These are phyloP conservation scores for Nicotiana rustica DNA, from an alignment of 305 asterid genomes.

Conservation along the genomic window DNA sequence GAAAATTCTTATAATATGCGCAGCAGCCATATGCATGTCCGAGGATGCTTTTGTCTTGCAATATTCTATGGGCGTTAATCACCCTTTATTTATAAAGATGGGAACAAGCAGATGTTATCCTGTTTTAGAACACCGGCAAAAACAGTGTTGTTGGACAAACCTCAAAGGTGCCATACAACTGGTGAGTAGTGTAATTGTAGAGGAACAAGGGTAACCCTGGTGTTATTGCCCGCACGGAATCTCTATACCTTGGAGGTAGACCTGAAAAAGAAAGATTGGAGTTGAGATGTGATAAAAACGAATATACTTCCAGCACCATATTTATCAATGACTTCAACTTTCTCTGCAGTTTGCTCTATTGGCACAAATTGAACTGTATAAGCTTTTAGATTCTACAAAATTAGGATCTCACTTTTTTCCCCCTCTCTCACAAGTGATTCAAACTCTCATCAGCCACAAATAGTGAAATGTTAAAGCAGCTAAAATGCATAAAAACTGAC, in stretches of 20 bases:
- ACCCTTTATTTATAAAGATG: background rate
- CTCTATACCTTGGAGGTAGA: conserved; percentile 92
- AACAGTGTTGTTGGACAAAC: conserved; percentile 41
- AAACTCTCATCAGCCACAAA: background rate
- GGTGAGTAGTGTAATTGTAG: conserved; percentile 95
- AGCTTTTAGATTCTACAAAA: background rate
- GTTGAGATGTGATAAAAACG: conserved; percentile 7
- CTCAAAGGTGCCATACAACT: conserved; percentile 96
- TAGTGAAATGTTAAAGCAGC: background rate
- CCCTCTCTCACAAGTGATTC: background rate
- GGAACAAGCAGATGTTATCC: background rate
- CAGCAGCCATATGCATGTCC: background rate
- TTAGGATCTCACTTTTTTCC: too few species aligned
- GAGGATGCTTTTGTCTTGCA: background rate
- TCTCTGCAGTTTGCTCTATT: conserved; percentile 19
- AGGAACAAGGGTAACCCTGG: conserved; percentile 97
- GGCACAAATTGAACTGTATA: background rate
- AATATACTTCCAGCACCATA: background rate
- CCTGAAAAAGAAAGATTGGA: conserved; percentile 54
- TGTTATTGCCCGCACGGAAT: conserved; percentile 95
- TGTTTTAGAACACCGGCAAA: background rate
- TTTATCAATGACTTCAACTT: background rate
- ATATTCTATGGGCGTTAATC: background rate
- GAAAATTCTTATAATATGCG: background rate
- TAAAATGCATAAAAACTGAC: background rate